phyloP scores from a whole-genome alignment of 768 basidiomycete species.

The Trametes villosa region DNA sequence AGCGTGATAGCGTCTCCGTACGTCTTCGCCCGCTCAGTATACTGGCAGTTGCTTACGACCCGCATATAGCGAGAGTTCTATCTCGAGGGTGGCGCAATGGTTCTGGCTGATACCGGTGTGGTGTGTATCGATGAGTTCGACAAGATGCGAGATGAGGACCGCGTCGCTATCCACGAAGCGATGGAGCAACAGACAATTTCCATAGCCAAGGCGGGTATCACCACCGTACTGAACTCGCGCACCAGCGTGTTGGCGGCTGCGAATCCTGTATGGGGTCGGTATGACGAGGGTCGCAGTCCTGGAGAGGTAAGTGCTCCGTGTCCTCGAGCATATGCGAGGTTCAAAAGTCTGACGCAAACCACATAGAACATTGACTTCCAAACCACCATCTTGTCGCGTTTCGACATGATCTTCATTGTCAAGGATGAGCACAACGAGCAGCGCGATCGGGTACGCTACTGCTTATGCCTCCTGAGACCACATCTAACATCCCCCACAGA shows the following conservation, averaged over 20 bases:
- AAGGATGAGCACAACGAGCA: slow-evolving; percentile 97
- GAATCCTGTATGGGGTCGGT: slow-evolving; percentile 97
- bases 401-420: slow-evolving; percentile 99
- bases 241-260: slow-evolving; percentile 97
- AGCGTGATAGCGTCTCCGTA: slow-evolving; percentile 90
- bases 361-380: slow-evolving; percentile 92
- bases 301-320: slow-evolving; percentile 68
- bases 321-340: too few relatives aligned
- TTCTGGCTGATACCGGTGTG: slow-evolving; percentile 95
- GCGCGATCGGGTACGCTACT: slow-evolving; percentile 73
- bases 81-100: slow-evolving; percentile 99
- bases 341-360: background rate
- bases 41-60: background rate
- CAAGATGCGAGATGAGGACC: slow-evolving; percentile 99
- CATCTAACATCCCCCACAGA: slow-evolving; percentile 50
- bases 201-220: slow-evolving; percentile 98
- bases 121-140: slow-evolving; percentile 99
- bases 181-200: slow-evolving; percentile 99
- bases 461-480: background rate
- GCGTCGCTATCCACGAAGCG: slow-evolving; percentile 98
- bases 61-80: slow-evolving; percentile 96
- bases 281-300: slow-evolving; percentile 95
- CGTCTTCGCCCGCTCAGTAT: slow-evolving; percentile 41
- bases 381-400: slow-evolving; percentile 96
- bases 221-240: slow-evolving; percentile 93